Evolutionary conservation across 2,329 filamentous ascomycete genomes (phyloP), one percentile per base, ranked within the genome.

Genomic region (Cryphonectria radicalis): DNA sequence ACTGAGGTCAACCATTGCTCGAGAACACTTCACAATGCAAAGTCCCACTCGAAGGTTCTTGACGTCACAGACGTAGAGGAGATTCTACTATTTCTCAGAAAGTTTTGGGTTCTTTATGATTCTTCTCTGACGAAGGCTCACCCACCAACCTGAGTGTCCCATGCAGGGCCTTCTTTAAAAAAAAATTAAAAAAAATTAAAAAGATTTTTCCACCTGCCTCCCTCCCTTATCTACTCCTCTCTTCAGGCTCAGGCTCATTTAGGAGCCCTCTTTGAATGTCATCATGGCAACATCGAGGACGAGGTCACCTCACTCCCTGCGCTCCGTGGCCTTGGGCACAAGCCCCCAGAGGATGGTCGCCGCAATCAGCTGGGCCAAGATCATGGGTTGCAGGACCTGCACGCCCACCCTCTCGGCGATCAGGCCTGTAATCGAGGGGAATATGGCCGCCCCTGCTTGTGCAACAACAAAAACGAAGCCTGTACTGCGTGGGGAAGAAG

Each of bases 381-480:
- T 79, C 43, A 87, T 84, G 0, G 84, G 85, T 70, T 86, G 85
- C 64, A 86, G 55, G 55, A 59, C 28, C 55, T 59, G 55, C n/a
- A 59, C 25, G 55, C 55, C 55, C 5, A 79, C 80, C n/a, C 75
- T 74, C 0, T 80, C 77, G 0, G 85, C 84, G 63, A 87, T 83
- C 19, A 87, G 71, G 2, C 85, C 86, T 0, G 85, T 87, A 4
- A 87, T 73, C 0, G 84, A 84, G 0, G 86, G 86, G 73, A 88
- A 87, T 1, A 88, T 77, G 0, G 85, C 81, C 4, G 83, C 85
- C 1, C 86, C 85, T 2, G 85, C 82, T 75, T 88, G 85, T 0
- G 85, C 84, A 2, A 87, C 75, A 0, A 87, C 84, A 70, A 88
- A 87, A 8, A 87, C 81, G 50, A 87, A 83, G 10, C 82, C 82